Conservation (phyloP, 139 green algal species). For the Penium margaritaceum region DNA sequence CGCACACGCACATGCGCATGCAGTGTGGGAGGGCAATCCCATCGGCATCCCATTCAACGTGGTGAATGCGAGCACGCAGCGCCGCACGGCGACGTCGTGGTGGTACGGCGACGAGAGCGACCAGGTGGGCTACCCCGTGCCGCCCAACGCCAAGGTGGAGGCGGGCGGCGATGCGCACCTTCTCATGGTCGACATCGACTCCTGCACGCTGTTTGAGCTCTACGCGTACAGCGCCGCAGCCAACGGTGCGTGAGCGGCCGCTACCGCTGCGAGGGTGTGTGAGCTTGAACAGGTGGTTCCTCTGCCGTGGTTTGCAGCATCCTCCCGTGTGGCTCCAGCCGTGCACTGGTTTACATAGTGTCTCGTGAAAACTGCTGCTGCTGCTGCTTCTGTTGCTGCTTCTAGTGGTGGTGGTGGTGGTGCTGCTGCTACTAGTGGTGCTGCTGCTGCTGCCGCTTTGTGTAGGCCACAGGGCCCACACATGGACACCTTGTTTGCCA, state of each 20-base stretch:
- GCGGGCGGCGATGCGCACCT: slow-evolving; percentile 38
- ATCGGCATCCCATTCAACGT: slow-evolving; percentile 8
- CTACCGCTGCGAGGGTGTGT: too few relatives aligned
- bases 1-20: not conserved
- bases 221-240: not conserved
- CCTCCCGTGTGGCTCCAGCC: too few relatives aligned
- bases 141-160: not conserved
- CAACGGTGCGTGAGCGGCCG: not conserved
- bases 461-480: too few relatives aligned
- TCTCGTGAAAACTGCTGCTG: too few relatives aligned
- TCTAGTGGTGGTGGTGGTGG: not conserved
- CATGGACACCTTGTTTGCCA: too few relatives aligned
- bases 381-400: not conserved
- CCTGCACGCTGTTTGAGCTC: slow-evolving; percentile 46
- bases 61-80: not conserved
- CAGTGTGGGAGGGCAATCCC: not conserved
- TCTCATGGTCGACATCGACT: slow-evolving; percentile 40
- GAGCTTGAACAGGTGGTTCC: too few relatives aligned
- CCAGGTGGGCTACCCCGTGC: not conserved
- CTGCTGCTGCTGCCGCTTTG: too few relatives aligned
- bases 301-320: too few relatives aligned
- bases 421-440: too few relatives aligned
- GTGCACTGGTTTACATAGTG: too few relatives aligned
- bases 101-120: slow-evolving; percentile 7
- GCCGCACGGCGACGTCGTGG: not conserved